Evolutionary conservation across 345 rosid species (phyloP).

Genomic region (Eucalyptus tenuipes): DNA sequence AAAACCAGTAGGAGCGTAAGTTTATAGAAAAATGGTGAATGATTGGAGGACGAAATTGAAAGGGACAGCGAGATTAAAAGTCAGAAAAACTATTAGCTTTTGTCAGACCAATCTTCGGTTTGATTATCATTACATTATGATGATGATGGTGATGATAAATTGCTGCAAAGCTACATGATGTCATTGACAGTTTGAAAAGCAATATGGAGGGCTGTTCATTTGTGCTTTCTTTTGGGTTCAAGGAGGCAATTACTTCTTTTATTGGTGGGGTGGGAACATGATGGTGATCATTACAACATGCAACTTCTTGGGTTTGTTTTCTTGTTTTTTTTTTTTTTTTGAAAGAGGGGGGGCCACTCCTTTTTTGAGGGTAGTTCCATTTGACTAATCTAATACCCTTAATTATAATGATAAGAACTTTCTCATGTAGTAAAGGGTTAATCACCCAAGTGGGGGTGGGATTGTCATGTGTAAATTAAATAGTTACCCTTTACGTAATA

Average conservation of each 20-base stretch:
- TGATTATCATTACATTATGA: not conserved
- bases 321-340: too few species aligned
- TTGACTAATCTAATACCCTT: not conserved
- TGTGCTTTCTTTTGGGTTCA: not conserved
- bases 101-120: not conserved
- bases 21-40: not conserved
- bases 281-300: not conserved
- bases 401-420: not conserved
- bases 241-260: not conserved
- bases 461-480: not conserved
- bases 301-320: not conserved
- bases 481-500: not conserved
- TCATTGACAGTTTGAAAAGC: not conserved
- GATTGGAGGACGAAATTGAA: not conserved
- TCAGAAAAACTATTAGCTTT: not conserved
- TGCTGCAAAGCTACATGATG: not conserved
- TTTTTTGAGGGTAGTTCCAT: not conserved
- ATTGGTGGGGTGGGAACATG: not conserved
- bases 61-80: not conserved
- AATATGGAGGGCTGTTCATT: not conserved
- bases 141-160: not conserved
- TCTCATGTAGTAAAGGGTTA: not conserved
- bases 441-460: not conserved
- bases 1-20: not conserved
- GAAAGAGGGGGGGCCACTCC: not conserved